Evolutionary conservation across 2,329 filamentous ascomycete genomes (phyloP).

Genomic region (Cadophora luteo-olivacea): DNA sequence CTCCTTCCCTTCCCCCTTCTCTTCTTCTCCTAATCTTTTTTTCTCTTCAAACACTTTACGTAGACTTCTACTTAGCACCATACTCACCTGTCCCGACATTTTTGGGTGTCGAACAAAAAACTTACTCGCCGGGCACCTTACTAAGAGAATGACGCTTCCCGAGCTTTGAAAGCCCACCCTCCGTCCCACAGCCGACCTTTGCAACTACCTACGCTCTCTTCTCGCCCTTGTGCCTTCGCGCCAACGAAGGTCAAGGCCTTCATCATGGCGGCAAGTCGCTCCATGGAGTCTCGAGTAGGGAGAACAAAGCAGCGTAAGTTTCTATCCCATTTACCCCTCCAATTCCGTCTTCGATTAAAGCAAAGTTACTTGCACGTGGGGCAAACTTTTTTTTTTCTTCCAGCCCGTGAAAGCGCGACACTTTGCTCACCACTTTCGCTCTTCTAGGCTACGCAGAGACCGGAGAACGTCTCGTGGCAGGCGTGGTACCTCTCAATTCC

Average conservation of each 20-base stretch:
- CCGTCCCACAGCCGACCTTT: conserved; percentile 34
- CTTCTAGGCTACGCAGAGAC: conserved; percentile 84
- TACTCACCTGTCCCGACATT: neutral
- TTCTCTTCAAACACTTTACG: neutral
- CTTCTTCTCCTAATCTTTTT: neutral
- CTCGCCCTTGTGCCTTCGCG: conserved; percentile 24
- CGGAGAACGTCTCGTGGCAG: conserved; percentile 93
- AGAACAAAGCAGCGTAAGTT: conserved; percentile 82
- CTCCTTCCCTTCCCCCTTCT: neutral
- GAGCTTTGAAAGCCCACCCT: conserved; percentile 35
- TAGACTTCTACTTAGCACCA: neutral
- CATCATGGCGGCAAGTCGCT: conserved; percentile 51
- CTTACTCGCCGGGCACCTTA: conserved; percentile 17
- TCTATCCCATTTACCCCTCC: conserved; percentile 20
- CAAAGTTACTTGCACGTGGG: conserved; percentile 29
- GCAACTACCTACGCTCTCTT: conserved; percentile 28
- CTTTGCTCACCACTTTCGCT: conserved; percentile 41
- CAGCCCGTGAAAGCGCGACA: conserved; percentile 18
- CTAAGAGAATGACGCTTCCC: conserved; percentile 37
- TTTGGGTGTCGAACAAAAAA: neutral
- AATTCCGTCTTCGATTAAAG: conserved; percentile 16
- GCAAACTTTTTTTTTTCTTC: conserved; percentile 32
- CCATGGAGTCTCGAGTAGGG: conserved; percentile 78
- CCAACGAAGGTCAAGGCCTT: conserved; percentile 39
- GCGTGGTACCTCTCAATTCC: conserved; percentile 85